A percentile compares a stretch with the other conserved stretches of the same genome.
These are phyloP conservation scores for Tolypocladium ovalisporum DNA, from an alignment of 2,329 filamentous ascomycete genomes.

Conservation along the genomic window DNA sequence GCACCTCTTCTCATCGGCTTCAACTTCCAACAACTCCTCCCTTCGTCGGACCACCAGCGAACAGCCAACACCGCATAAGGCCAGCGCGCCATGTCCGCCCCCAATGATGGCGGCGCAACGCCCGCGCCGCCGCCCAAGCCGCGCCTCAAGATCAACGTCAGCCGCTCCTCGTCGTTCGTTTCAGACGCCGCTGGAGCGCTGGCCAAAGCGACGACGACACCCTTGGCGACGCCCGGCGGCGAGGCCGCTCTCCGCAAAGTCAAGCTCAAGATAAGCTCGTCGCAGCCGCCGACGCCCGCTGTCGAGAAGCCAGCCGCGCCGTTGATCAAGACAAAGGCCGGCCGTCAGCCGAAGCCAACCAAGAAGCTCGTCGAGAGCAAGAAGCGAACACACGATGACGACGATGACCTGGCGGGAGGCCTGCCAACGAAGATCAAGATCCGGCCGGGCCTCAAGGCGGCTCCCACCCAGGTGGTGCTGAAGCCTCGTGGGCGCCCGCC, in stretches of 20 bases:
- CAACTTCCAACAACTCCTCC: background rate
- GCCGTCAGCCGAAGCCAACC: conserved; percentile 47
- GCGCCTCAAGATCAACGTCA: conserved; percentile 28
- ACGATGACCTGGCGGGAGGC: conserved; percentile 27
- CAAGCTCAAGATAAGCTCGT: conserved; percentile 30
- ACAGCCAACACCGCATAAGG: background rate
- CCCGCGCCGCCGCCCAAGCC: conserved; percentile 21
- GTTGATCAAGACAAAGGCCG: conserved; percentile 44
- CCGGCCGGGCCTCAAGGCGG: conserved; percentile 25
- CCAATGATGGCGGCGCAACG: conserved; percentile 10
- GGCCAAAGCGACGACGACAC: conserved; percentile 4
- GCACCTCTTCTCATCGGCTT: background rate
- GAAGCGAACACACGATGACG: conserved; percentile 49
- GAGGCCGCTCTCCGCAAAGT: conserved; percentile 23
- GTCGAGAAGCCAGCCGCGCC: conserved; percentile 5
- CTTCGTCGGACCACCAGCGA: background rate
- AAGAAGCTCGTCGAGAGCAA: conserved; percentile 46
- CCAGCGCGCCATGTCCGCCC: conserved; percentile 16
- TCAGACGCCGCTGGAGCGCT: conserved; percentile 13
- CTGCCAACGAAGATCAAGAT: conserved; percentile 38
- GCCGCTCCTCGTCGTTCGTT: conserved; percentile 22
- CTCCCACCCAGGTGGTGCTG: conserved; percentile 31
- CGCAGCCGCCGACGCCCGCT: conserved; percentile 26
- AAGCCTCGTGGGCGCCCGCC: conserved; percentile 60
- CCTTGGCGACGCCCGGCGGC: conserved; percentile 14